Base-by-base conservation (phyloP, 768 basidiomycete genomes). In the Postia placenta region DNA sequence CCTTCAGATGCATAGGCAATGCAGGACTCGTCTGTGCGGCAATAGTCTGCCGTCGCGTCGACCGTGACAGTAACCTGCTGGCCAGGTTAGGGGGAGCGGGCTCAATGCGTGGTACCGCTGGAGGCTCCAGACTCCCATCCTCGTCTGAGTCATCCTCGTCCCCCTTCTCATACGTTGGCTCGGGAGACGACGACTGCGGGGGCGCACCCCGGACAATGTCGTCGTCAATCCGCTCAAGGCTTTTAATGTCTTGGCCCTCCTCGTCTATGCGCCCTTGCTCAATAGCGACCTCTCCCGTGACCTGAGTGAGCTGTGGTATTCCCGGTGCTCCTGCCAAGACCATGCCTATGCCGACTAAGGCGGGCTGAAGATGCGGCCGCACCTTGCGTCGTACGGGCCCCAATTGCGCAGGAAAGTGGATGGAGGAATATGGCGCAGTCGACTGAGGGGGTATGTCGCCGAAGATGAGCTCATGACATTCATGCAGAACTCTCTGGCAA, bases 381-480 rank as follows among this genome's bases (percentile, higher is more conserved):
- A 97, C 75, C 67, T 84, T 85, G 63, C 73, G 75, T 30, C 76
- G 73, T 26, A 69, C 60, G 48, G 80, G 74, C 28, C 74, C 76
- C 15, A 75, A 69, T 22, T 69, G 69, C 36, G 68, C 63, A 30
- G 80, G 74, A 14, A 78, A 63, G 57, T 67, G 69, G 56, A 86
- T 64, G 6, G 76, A 72, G 12, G 79, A 71, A 63, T 94, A 94
- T 1, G 91, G 87, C 2, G 80, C 73, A 9, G 75, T 67, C 11
- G 76, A 68, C 6, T 84, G 78, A 20, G 80, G 71, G 11, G 92
- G 81, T 27, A 87, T 73, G 66, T 97, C 91, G 41, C 83, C 83
- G 64, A 96, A 99, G 60, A 99, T 95, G 65, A 98, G 93, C 69
- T 93, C 87, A 67, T 98, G 94, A 61, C 94, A 94, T 64, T 79